These are phyloP conservation scores for Sugiyamaella grinbergsii DNA, from an alignment of 1,139 yeast genomes.

Conservation along the genomic window DNA sequence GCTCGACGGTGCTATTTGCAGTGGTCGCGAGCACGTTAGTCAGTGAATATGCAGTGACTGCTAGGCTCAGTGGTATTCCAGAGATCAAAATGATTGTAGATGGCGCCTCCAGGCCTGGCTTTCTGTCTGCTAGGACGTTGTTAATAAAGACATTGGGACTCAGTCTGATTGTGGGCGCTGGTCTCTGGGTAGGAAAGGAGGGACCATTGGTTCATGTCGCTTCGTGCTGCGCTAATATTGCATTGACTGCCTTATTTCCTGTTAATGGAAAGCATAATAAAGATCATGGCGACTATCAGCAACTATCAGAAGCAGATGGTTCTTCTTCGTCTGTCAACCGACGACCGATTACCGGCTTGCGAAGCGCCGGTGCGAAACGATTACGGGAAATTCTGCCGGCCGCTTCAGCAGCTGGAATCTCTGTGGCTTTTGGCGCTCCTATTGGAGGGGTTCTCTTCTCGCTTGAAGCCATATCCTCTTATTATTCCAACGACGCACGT, in stretches of 20 bases:
- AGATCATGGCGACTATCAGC: neutral
- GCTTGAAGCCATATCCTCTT: constrained; percentile 63
- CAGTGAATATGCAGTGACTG: constrained; percentile 47
- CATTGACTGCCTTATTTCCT: constrained; percentile 39
- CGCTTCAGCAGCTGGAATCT: constrained; percentile 90
- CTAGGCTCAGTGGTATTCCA: constrained; percentile 68
- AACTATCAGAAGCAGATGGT: neutral
- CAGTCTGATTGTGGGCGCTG: constrained; percentile 71
- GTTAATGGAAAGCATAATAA: neutral
- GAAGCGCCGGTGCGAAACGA: constrained; percentile 7
- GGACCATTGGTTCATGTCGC: constrained; percentile 92
- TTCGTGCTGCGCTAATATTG: constrained; percentile 59
- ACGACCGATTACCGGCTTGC: neutral
- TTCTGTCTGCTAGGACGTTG: constrained; percentile 53
- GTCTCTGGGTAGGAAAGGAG: constrained; percentile 89
- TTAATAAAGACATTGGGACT: constrained; percentile 56
- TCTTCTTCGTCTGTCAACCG: neutral
- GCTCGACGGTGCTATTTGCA: constrained; percentile 42
- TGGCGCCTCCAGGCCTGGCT: constrained; percentile 55
- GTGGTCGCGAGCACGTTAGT: constrained; percentile 43
- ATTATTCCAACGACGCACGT: constrained; percentile 58
- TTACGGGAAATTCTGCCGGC: constrained; percentile 71
- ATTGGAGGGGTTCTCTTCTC: constrained; percentile 92
- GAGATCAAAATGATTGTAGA: constrained; percentile 66
- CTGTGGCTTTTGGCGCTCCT: constrained; percentile 92